Conservation (phyloP, 768 basidiomycete species). For the Lactarius trivialis region DNA sequence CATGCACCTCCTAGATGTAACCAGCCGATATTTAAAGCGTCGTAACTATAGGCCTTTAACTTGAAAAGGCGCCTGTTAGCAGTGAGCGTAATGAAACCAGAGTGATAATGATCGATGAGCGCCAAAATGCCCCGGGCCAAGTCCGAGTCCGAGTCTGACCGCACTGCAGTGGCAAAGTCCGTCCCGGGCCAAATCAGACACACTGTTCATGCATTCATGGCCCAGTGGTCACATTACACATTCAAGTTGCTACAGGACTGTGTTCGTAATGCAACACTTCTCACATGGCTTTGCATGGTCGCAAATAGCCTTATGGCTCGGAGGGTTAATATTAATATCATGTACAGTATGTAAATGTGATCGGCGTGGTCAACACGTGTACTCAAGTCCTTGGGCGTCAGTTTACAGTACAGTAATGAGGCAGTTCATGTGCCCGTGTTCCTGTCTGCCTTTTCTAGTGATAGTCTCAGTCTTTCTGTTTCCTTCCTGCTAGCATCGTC, state of each 20-base stretch:
- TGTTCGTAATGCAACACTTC: not conserved
- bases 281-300: not conserved
- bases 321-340: not conserved
- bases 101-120: not conserved
- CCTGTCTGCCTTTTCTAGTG: no score
- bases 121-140: not conserved
- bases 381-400: no score
- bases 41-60: conserved; percentile 4
- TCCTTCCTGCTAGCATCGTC: no score
- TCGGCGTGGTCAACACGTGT: conserved; percentile 8
- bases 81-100: not conserved
- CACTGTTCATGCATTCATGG: not conserved
- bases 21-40: not conserved
- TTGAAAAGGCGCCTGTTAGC: not conserved
- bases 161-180: no score
- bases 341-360: conserved; percentile 5
- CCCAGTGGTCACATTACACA: not conserved
- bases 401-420: no score
- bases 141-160: not conserved
- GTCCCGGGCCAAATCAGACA: no score
- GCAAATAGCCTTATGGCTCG: not conserved
- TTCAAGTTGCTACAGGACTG: not conserved
- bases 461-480: no score
- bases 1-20: not conserved
- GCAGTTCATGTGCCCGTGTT: no score